Percentiles rank a stretch among this genome's conserved stretches.
Conservation (phyloP, 371 early-diverging fungal genomes). For the Basidiobolus heterosporus region DNA sequence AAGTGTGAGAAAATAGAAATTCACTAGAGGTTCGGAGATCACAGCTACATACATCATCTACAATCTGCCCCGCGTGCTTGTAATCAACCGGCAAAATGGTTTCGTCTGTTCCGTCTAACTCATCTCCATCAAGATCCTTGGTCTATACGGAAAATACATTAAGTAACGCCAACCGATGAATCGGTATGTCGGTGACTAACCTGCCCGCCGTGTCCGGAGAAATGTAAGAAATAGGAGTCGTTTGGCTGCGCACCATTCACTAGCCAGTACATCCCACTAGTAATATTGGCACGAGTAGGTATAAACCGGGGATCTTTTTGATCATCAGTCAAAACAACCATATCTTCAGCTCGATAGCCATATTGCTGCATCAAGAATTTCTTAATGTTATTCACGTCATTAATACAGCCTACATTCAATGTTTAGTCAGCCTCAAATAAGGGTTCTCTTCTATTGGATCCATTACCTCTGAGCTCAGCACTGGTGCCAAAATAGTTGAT, state of each 20-base stretch:
- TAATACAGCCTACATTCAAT: slow-evolving; percentile 53
- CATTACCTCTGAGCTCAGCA: slow-evolving; percentile 41
- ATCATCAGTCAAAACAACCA: slow-evolving; percentile 79
- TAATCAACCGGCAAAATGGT: slow-evolving; percentile 80
- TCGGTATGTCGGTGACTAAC: slow-evolving; percentile 4
- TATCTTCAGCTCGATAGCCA: slow-evolving; percentile 47
- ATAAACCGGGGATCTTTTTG: slow-evolving; percentile 36
- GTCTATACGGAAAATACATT: not conserved
- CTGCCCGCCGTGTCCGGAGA: slow-evolving; percentile 76
- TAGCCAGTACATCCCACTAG: slow-evolving; percentile 79
- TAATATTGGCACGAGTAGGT: slow-evolving; percentile 72
- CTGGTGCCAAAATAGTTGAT: slow-evolving; percentile 73
- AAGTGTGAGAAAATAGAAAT: not conserved
- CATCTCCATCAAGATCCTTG: slow-evolving; percentile 57
- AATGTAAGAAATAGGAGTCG: slow-evolving; percentile 81
- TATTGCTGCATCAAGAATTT: slow-evolving; percentile 42
- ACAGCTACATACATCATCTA: slow-evolving; percentile 47
- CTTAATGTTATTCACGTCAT: slow-evolving; percentile 77
- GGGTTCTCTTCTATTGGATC: too few species aligned
- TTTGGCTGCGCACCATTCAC: slow-evolving; percentile 65
- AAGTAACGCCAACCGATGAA: not conserved
- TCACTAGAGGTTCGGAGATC: too few species aligned
- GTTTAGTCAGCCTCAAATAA: not conserved
- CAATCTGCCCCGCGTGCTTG: slow-evolving; percentile 50
- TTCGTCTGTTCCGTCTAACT: slow-evolving; percentile 69